Evolutionary conservation across 225 moss, liverwort and hornwort species (phyloP), one percentile per base, ranked within the genome.

Genomic region (Neckera pumila): DNA sequence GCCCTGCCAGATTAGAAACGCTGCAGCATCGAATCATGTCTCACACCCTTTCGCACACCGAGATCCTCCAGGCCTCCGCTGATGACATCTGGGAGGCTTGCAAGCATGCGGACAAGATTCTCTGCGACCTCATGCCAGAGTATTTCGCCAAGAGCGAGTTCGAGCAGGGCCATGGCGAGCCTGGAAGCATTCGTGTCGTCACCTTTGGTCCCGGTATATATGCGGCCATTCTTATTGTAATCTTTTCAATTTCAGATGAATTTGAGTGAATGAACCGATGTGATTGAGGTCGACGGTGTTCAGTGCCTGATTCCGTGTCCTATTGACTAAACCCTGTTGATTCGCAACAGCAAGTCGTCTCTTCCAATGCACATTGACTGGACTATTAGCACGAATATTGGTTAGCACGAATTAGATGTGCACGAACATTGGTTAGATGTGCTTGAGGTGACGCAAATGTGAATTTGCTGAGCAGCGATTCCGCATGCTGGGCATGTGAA

Each of bases 171-270:
- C 83, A 83, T 27, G 93, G 90, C 87, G 90, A 89, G 75, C 87
- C 90, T 62, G 91, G 93, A 47, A 93, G 93, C 83, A 80, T 93
- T 36, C 93, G 91, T 2, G 85, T 87, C 67, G 70, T 92, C 87
- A 92, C 89, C 69, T 82, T 90, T 89, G 90, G 93, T 42, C 81
- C 90, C 20, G 93, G 91, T 91, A 69, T 11, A 6, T 11, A 36
- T 20, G 66, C 66, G 7, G 11, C 23, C 64, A 76, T 53, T 54
- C 14, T 53, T 30, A 2, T 11, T 38, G 53, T 17, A 22, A 10
- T 64, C 38, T 21, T 21, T 49, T 17, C 64, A 40, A 16, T 63
- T 63, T 36, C 26, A 38, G 47, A 65, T 33, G 45, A 79, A 45
- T 18, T 31, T 8, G 17, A 70, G 72, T 42, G 54, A 36, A 43